These are phyloP conservation scores for Suhomyces bokatorum DNA, from an alignment of 1,139 yeast species.

Conservation along the genomic window DNA sequence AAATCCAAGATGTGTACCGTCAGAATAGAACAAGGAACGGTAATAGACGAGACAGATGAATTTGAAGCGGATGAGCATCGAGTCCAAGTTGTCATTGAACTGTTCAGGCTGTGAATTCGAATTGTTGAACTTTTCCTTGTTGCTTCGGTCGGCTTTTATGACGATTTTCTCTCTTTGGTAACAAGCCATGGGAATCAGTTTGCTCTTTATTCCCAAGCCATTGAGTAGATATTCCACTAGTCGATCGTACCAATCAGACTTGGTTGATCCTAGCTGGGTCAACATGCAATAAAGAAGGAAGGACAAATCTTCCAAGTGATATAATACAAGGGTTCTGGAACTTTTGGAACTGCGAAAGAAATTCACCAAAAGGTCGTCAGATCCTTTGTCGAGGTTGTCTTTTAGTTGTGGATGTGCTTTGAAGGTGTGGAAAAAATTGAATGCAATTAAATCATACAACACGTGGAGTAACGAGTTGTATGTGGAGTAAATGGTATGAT, in stretches of 20 bases:
- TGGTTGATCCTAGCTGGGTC: slow-evolving; percentile 20
- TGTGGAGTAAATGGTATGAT: slow-evolving; percentile 26
- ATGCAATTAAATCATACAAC: slow-evolving; percentile 25
- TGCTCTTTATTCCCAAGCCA: slow-evolving; percentile 25
- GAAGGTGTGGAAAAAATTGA: slow-evolving; percentile 20
- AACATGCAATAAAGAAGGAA: slow-evolving; percentile 18
- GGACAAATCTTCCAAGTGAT: slow-evolving; percentile 14
- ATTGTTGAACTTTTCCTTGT: slow-evolving; percentile 9
- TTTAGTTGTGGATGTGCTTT: slow-evolving; percentile 6
- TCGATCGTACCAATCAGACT: slow-evolving; percentile 35
- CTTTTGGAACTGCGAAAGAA: slow-evolving; percentile 12
- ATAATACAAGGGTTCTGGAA: slow-evolving; percentile 9
- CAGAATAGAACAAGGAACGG: slow-evolving; percentile 22
- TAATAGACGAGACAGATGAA: slow-evolving; percentile 24
- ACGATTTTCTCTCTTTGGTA: slow-evolving; percentile 30
- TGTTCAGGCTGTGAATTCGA: slow-evolving; percentile 4
- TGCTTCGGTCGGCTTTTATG: slow-evolving; percentile 21
- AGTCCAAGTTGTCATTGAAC: slow-evolving; percentile 27
- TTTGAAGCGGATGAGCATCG: slow-evolving; percentile 31
- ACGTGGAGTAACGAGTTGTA: slow-evolving; percentile 22
- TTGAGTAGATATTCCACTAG: slow-evolving; percentile 30
- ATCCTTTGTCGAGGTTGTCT: background rate
- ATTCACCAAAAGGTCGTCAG: slow-evolving; percentile 4
- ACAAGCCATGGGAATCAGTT: slow-evolving; percentile 28
- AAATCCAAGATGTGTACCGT: slow-evolving; percentile 12